phyloP scores from a whole-genome alignment of 75 land plant genomes.

The Adiantum capillusveneris region DNA sequence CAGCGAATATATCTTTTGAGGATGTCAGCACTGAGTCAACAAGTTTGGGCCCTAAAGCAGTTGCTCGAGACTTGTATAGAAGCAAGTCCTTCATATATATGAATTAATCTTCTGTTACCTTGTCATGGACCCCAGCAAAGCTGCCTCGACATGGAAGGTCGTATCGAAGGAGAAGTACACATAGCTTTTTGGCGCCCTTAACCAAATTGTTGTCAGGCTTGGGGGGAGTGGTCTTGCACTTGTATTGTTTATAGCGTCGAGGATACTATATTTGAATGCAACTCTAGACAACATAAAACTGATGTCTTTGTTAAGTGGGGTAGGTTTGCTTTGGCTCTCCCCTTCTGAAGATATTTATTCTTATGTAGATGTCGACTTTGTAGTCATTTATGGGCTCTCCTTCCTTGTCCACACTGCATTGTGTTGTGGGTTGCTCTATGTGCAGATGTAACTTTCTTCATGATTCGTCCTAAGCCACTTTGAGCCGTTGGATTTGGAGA shows the following conservation, averaged over 20 bases:
- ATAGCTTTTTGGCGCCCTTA: conserved; percentile 1
- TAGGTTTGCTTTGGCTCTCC: conserved; percentile 17
- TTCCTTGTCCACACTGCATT: too few species aligned
- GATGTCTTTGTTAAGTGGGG: conserved; percentile 7
- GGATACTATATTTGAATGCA: conserved; percentile 8
- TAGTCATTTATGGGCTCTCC: too few species aligned
- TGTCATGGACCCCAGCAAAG: not conserved
- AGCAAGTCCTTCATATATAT: conserved; percentile 10
- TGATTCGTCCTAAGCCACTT: too few species aligned
- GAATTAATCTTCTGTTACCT: conserved; percentile 5
- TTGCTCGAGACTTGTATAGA: conserved; percentile 5
- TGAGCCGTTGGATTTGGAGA: too few species aligned
- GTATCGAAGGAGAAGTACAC: not conserved
- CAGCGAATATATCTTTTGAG: too few species aligned
- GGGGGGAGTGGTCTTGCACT: conserved; percentile 16
- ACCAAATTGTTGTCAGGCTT: conserved; percentile 7
- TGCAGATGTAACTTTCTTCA: too few species aligned
- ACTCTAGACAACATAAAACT: conserved; percentile 9
- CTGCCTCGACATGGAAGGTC: not conserved
- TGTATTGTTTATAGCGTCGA: conserved; percentile 5
- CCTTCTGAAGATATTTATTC: too few species aligned
- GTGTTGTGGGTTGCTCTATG: too few species aligned
- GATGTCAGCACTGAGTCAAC: too few species aligned
- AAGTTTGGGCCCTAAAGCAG: too few species aligned
- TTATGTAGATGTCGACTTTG: too few species aligned